Evolutionary conservation across 345 rosid genomes (phyloP), one percentile per base, ranked within the genome.

Genomic region (Psidium friedrichsthalianum): DNA sequence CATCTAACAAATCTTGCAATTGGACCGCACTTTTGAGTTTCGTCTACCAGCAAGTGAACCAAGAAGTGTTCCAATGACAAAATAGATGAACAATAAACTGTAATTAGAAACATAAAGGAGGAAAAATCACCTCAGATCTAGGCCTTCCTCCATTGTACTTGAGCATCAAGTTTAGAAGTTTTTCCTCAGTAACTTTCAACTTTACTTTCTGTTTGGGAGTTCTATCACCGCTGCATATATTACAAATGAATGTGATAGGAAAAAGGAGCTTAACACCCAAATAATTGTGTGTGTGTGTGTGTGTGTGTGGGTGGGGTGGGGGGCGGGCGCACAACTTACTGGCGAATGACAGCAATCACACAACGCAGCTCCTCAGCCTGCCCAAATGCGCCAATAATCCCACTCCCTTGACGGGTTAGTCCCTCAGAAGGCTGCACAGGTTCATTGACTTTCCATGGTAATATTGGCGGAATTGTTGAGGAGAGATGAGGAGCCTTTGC

Each of bases 131-230:
- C 95, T 98, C 99, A 56, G 93, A 89, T 91, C 98, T 92, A 61
- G 99, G 97, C 56, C 94, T 95, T 57, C 99, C 98, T 74, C 99
- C 99, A 87, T 98, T 96, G 91, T 98, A 98, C 90, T 98, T 98
- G 85, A 94, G 90, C 99, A 98, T 96, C 91, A 98, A 94, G 87
- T 94, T 98, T 86, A 98, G 89, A 84, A 98, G 93, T 80, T 94
- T 98, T 89, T 98, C 99, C 92, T 98, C 99, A 6, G 99, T 96
- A 84, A 98, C 98, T 91, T 93, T 98, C 90, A 98, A 90, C 92
- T 98, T 98, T 83, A 98, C 99, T 93, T 98, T 98, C 91, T 98
- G 99, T 91, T 98, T 98, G 86, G 99, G 98, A 88, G 99, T 98
- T 93, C 99, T 92, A 89, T 98, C 99, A 88, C 99, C 99, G 85